A percentile compares a stretch with the other conserved stretches of the same genome.
These are phyloP conservation scores for Eryngium alpinum DNA, from an alignment of 140 eudicot genomes.

Conservation along the genomic window DNA sequence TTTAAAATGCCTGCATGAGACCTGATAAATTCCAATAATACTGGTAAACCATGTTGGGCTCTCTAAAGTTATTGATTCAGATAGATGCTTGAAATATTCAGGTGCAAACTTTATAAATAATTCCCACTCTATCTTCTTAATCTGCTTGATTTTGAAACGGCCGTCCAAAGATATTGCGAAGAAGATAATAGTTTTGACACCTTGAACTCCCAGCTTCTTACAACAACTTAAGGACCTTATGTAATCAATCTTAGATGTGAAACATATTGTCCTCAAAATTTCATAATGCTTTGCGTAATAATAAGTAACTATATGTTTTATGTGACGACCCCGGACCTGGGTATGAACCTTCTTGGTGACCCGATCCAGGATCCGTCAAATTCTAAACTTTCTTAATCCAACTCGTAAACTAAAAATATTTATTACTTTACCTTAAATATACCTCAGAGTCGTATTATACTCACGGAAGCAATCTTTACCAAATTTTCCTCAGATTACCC, in stretches of 20 bases:
- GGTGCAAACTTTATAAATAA: no score
- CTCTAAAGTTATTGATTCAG: conserved; percentile 76
- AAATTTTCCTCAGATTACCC: no score
- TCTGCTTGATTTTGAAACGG: conserved; percentile 91
- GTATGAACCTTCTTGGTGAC: no score
- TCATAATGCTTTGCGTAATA: conserved; percentile 79
- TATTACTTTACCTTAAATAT: no score
- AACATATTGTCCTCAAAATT: conserved; percentile 78
- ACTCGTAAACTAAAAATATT: no score
- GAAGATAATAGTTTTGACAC: conserved; percentile 93
- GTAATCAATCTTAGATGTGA: conserved; percentile 86
- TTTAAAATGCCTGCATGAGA: conserved; percentile 66
- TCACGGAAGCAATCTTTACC: no score
- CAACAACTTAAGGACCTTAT: conserved; percentile 82
- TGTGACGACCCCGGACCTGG: no score
- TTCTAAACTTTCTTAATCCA: no score
- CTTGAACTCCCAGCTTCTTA: conserved; percentile 99
- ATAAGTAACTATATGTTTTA: conserved; percentile 72
- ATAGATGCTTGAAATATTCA: no score
- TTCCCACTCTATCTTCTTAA: no score
- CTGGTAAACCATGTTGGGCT: conserved; percentile 96
- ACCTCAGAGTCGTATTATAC: no score
- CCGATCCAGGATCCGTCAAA: no score
- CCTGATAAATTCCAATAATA: conserved; percentile 96
- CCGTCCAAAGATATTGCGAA: conserved; percentile 96